Evolutionary conservation across 1,139 yeast species (phyloP), one percentile per base, ranked within the genome.

Genomic region (Candida buenavistaensis): DNA sequence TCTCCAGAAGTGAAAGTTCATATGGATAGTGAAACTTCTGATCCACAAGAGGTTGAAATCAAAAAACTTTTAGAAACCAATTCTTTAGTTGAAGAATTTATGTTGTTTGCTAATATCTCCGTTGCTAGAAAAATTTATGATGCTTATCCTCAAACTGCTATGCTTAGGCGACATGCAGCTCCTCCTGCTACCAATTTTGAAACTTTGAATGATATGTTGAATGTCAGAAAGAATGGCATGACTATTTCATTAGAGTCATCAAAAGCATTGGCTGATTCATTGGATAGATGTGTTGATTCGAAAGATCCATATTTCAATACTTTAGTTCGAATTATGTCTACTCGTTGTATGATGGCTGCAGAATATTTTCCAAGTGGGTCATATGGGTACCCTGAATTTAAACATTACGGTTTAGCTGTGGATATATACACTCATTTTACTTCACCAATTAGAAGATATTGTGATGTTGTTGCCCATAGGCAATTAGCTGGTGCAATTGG

Each of bases 311-410:
- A 88, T 54, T 89, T 94, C 74, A 94, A 94, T 62, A 92, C 97
- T 0, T 72, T 94, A 51, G 75, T 92, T 7, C 82, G 99, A 62
- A 92, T 94, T 45, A 85, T 92, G 96, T 94, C 97, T 5, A 94
- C 99, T 0, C 77, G 99, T 54, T 92, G 98, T 64, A 94, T 94
- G 98, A 87, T 89, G 85, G 96, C 98, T 2, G 99, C 99, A 2
- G 97, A 92, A 54, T 94, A 94, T 57, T 94, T 94, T 68, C 82
- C 95, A 6, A 78, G 96, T 0, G 98, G 99, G n/a, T 79, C 85
- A 11, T 87, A 74, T 52, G 87, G 95, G 6, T 87, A 87, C 52
- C 81, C 95, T n/a, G 98, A 94, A 47, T 94, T 88, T 65, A 80
- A 82, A 43, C 99, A 94, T 70, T 94, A 94, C 61, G 99, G 99